Base-by-base conservation (phyloP, 805 yeast genomes). In the Ogataea chonburiensis region DNA sequence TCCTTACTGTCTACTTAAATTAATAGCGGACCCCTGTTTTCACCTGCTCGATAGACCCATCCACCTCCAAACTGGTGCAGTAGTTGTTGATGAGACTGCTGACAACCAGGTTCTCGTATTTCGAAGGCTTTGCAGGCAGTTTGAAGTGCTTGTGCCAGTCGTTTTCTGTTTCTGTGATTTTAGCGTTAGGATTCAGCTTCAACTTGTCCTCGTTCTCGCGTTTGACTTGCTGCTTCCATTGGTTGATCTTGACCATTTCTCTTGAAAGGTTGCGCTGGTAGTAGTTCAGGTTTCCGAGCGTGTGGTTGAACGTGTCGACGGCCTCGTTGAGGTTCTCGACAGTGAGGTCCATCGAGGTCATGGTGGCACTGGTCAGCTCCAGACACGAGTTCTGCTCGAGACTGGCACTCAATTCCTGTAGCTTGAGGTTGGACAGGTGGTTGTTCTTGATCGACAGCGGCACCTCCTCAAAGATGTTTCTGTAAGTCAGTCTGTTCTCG, bases 211-310 rank as follows among this genome's bases (percentile, higher is more conserved):
- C 68, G 61, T 82, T 81, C 50, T 82, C 89, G 41, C 72, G 68
- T 60, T 74, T 73, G 56, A 84, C 68, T 60, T 76, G 78, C 53
- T 74, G 78, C 56, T 81, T 80, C 89, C 91, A 85, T 56, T 79
- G 86, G 46, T 70, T 68, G 47, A 85, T 71, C 66, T 81, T 83
- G 42, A 77, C 63, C 58, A 71, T 67, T 57, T 85, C 94, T 57
- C 87, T 74, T 31, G 79, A 73, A 42, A 77, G 68, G 51, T 77
- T 81, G 67, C 94, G 78, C 65, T 84, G 93, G 67, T 76, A 83
- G 64, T 81, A 84, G 68, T 83, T 81, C 70, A 81, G 79, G 63
- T 80, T 84, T 49, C 81, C 80, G 58, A 82, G 85, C 57, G 81
- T 88, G 58, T 80, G 80, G 65, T 80, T 81, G 66, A 77, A 79